phyloP scores from a whole-genome alignment of 257 asterid species.

The Solanum piurae region DNA sequence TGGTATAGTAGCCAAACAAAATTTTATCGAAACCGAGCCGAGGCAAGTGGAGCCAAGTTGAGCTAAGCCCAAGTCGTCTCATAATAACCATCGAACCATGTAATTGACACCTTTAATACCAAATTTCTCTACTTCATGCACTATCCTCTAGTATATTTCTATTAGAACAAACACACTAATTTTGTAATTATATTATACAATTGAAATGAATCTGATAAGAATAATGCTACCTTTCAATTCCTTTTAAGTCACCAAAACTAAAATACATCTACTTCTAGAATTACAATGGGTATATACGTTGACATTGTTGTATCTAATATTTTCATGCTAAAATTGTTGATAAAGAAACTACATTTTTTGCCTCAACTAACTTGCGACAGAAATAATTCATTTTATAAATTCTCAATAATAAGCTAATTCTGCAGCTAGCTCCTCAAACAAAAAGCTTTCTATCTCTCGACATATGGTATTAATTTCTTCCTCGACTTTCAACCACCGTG shows the following conservation, averaged over 20 bases:
- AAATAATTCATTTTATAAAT: neutral
- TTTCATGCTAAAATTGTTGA: neutral
- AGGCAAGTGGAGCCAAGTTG: neutral
- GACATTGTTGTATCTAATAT: neutral
- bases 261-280: neutral
- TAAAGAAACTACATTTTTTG: neutral
- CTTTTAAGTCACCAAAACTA: neutral
- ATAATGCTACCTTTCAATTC: neutral
- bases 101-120: neutral
- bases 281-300: neutral
- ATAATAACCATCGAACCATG: neutral
- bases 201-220: neutral
- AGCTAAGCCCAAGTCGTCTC: neutral
- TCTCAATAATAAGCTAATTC: neutral
- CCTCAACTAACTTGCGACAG: neutral
- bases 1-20: neutral
- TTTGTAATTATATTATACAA: neutral
- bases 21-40: neutral
- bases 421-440: neutral
- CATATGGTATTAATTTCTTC: neutral
- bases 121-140: neutral
- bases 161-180: neutral
- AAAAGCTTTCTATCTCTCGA: neutral
- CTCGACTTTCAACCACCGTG: neutral
- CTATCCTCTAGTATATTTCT: neutral